phyloP scores from a whole-genome alignment of 2,329 filamentous ascomycete genomes.

The Pleoardoris graminearum region DNA sequence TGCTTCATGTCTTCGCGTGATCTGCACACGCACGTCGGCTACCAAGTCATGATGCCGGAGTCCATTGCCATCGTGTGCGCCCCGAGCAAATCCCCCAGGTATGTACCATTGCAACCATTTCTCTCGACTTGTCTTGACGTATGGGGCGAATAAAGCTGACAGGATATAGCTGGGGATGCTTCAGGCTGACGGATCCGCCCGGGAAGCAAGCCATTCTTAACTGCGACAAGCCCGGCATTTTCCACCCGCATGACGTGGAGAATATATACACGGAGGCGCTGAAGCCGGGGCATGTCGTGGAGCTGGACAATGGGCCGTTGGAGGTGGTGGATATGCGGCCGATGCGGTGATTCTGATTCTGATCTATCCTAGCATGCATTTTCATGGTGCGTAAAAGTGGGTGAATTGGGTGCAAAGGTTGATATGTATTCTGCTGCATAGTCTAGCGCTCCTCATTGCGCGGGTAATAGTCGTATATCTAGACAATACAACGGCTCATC shows the following conservation, averaged over 20 bases:
- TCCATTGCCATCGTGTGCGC: conserved; percentile 97
- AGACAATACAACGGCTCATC: too few relatives aligned
- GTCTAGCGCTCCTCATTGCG: too few relatives aligned
- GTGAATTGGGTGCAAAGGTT: too few relatives aligned
- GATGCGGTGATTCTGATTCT: conserved; percentile 22
- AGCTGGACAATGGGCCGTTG: conserved; percentile 60
- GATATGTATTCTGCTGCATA: too few relatives aligned
- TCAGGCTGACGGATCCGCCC: conserved; percentile 89
- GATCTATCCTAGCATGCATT: too few relatives aligned
- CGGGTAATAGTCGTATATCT: too few relatives aligned
- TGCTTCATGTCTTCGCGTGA: conserved; percentile 98
- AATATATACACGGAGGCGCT: conserved; percentile 78
- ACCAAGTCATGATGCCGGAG: conserved; percentile 95
- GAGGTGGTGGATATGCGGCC: conserved; percentile 65
- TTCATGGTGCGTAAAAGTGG: too few relatives aligned
- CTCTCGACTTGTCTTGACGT: not conserved
- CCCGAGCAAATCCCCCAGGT: conserved; percentile 61
- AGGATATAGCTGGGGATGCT: conserved; percentile 80
- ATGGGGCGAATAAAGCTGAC: not conserved
- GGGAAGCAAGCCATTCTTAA: conserved; percentile 82
- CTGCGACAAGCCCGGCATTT: conserved; percentile 77
- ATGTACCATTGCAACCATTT: not conserved
- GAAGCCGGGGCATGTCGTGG: conserved; percentile 61
- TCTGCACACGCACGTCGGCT: conserved; percentile 89
- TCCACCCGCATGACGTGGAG: conserved; percentile 74